A percentile compares a stretch with the other conserved stretches of the same genome.
Conservation (phyloP, 2,329 filamentous ascomycete genomes). For the Calonectria pauciramosa region DNA sequence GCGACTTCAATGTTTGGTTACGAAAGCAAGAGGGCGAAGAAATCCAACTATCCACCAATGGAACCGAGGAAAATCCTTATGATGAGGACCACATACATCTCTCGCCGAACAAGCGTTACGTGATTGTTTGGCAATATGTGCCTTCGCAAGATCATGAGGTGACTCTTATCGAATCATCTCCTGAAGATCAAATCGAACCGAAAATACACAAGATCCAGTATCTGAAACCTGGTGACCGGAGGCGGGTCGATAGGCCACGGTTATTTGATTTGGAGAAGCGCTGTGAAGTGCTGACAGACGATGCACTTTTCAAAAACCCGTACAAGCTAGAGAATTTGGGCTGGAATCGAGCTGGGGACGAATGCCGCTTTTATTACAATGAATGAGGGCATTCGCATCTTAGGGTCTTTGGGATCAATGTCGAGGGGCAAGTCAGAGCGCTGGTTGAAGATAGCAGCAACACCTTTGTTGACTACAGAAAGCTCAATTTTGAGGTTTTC, state of each 20-base stretch:
- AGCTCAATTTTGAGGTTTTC: conserved; percentile 28
- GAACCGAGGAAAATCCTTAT: conserved; percentile 33
- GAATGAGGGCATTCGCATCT: conserved; percentile 45
- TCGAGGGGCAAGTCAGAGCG: conserved; percentile 31
- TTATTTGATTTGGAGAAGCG: conserved; percentile 40
- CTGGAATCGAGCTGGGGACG: conserved; percentile 40
- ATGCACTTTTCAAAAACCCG: conserved; percentile 41
- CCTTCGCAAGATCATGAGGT: conserved; percentile 33
- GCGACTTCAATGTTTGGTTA: conserved; percentile 30
- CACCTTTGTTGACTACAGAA: conserved; percentile 45
- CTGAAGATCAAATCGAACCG: conserved; percentile 45
- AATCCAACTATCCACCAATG: conserved; percentile 35
- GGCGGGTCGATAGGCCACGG: conserved; percentile 40
- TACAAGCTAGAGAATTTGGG: conserved; percentile 38
- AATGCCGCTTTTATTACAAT: conserved; percentile 47
- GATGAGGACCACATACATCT: conserved; percentile 33
- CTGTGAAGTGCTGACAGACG: conserved; percentile 38
- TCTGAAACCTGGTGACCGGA: conserved; percentile 45
- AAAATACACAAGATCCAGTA: conserved; percentile 40
- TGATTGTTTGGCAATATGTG: conserved; percentile 43
- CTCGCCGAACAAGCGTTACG: conserved; percentile 32
- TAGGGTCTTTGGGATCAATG: conserved; percentile 35
- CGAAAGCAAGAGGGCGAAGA: conserved; percentile 14
- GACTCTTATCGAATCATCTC: conserved; percentile 43
- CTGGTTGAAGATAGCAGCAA: conserved; percentile 43